Base-by-base conservation (phyloP, 192 early-diverging fungal genomes). In the Linnemannia schmuckeri region DNA sequence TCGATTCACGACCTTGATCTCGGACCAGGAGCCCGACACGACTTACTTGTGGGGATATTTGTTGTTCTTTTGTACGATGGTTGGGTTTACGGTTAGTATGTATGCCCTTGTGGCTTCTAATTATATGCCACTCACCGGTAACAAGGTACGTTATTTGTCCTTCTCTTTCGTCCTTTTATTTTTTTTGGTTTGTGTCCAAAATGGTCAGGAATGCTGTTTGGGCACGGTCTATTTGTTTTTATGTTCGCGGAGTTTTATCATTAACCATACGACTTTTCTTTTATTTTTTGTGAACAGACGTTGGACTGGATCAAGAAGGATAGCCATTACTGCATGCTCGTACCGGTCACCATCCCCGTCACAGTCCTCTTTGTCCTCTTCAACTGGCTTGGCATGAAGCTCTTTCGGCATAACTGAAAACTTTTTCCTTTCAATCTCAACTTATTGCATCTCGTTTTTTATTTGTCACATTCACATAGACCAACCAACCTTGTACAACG, bases 351-450 rank as follows among this genome's bases (percentile, higher is more conserved):
- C 1, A 92, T 93, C 8, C 92, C 96, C 38, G 95, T 95, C 30
- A 93, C 93, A 47, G 88, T 95, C 7, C 93, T 95, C 81, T 94
- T 94, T 77, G 91, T 96, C 38, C 90, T 97, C 44, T 96, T 95
- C 91, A 99, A 97, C 89, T 99, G 98, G 98, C 91, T 99, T 42
- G 97, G 98, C 20, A 95, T 98, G 94, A 98, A 99, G 89, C 94
- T 96, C 73, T 98, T 97, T 82, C 89, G 96, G 17, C 96, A 98
- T 73, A 99, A 97, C 82, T 95, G 82, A 87, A 38, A 30, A 6
- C 20, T 10, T n/a, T 10, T 61, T 61, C 1, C 2, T 37, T 42
- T 12, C 12, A 35, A 57, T 18, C 42, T 38, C 24, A 6, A 30
- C 24, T 63, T 27, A 30, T 18, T 70, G 27, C 44, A 68, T 38